These are phyloP conservation scores for Starmerella cellae DNA, from an alignment of 805 yeast genomes.

Conservation along the genomic window DNA sequence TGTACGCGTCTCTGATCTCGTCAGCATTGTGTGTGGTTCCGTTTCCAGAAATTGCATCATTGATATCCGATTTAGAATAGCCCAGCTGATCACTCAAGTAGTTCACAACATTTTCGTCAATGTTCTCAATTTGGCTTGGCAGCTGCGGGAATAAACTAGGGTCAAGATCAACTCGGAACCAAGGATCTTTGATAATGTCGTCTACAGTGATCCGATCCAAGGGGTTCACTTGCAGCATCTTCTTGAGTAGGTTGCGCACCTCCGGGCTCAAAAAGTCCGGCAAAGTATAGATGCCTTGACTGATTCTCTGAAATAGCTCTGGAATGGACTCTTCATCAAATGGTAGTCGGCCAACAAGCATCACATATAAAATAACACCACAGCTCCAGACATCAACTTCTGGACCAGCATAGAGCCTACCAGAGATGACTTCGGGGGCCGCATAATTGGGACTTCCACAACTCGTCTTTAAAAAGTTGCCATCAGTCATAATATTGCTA, in stretches of 20 bases:
- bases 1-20: conserved; percentile 78
- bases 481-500: conserved; percentile 94
- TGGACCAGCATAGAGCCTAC: conserved; percentile 92
- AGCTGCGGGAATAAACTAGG: conserved; percentile 61
- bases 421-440: conserved; percentile 93
- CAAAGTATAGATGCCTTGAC: conserved; percentile 81
- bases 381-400: conserved; percentile 98
- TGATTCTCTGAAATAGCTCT: conserved; percentile 79
- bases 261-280: conserved; percentile 80
- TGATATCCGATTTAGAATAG: conserved; percentile 69
- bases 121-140: conserved; percentile 16
- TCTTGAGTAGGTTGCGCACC: conserved; percentile 66
- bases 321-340: conserved; percentile 96
- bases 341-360: conserved; percentile 91
- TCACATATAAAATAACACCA: conserved; percentile 87
- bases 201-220: conserved; percentile 83
- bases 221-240: conserved; percentile 91
- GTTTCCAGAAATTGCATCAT: conserved; percentile 37
- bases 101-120: conserved; percentile 63
- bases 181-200: conserved; percentile 84
- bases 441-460: conserved; percentile 97
- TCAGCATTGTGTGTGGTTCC: conserved; percentile 29
- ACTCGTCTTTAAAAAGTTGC: conserved; percentile 83
- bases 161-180: conserved; percentile 76
- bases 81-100: conserved; percentile 79